These are phyloP conservation scores for Barnettozyma vustinii DNA, from an alignment of 805 yeast genomes.

Conservation along the genomic window DNA sequence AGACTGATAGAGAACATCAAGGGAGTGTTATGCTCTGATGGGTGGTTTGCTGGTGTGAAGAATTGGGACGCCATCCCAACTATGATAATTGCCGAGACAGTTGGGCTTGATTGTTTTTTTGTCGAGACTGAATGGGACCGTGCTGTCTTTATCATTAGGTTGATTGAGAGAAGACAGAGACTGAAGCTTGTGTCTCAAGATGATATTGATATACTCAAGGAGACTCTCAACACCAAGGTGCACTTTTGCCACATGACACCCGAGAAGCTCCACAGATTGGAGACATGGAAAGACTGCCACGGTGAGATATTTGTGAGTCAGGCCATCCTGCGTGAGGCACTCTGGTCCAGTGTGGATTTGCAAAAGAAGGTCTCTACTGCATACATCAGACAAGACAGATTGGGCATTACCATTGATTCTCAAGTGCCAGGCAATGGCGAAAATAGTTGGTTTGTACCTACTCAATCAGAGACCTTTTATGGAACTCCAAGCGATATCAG, in stretches of 20 bases:
- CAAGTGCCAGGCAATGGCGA: constrained; percentile 26
- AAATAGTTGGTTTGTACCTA: constrained; percentile 37
- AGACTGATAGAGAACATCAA: constrained; percentile 41
- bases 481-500: constrained; percentile 38
- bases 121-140: constrained; percentile 54
- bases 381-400: constrained; percentile 19
- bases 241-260: constrained; percentile 45
- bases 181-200: not conserved
- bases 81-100: constrained; percentile 36
- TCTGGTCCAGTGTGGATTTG: constrained; percentile 44
- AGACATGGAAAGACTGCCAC: constrained; percentile 31
- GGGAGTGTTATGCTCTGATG: constrained; percentile 42
- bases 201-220: constrained; percentile 14
- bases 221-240: constrained; percentile 36
- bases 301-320: constrained; percentile 36
- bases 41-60: constrained; percentile 42
- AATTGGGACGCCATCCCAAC: constrained; percentile 44
- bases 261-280: constrained; percentile 40
- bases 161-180: constrained; percentile 34
- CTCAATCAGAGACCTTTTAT: constrained; percentile 42
- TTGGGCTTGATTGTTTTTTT: constrained; percentile 46
- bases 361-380: constrained; percentile 35
- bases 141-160: constrained; percentile 39
- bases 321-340: constrained; percentile 37
- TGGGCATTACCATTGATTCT: constrained; percentile 24